These are phyloP conservation scores for Beverwykella pulmonaria DNA, from an alignment of 495 filamentous ascomycete species.

Conservation along the genomic window DNA sequence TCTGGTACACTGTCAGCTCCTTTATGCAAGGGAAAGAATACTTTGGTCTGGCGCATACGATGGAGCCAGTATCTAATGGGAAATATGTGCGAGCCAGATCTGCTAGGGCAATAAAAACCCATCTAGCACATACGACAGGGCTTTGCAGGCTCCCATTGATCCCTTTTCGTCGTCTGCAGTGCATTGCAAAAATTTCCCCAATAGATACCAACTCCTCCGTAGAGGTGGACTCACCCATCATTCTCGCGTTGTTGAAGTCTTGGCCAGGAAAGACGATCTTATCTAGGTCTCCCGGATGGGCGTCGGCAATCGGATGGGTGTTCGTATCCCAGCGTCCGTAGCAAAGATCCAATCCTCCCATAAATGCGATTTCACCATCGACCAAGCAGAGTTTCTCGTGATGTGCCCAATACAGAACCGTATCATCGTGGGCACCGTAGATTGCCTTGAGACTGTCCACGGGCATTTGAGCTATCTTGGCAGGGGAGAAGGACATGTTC, in stretches of 20 bases:
- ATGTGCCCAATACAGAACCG: constrained; percentile 92
- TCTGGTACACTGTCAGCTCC: constrained; percentile 59
- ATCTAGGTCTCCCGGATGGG: constrained; percentile 75
- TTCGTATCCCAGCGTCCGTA: constrained; percentile 66
- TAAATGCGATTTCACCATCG: constrained; percentile 81
- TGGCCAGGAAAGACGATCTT: constrained; percentile 84
- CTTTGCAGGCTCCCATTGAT: no score
- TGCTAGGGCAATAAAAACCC: no score
- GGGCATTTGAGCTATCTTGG: constrained; percentile 60
- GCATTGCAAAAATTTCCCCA: background rate
- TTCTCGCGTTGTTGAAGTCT: constrained; percentile 86
- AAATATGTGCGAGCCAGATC: no score
- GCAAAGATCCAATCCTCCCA: constrained; percentile 78
- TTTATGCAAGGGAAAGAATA: background rate
- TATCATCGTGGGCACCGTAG: constrained; percentile 79
- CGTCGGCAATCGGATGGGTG: constrained; percentile 78
- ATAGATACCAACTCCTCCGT: background rate
- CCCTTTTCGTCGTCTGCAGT: no score
- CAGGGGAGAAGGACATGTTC: constrained; percentile 56
- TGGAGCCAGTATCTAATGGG: no score
- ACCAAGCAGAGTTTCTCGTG: constrained; percentile 91
- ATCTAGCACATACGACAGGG: no score
- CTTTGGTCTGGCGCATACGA: no score
- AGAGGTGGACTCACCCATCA: constrained; percentile 31
- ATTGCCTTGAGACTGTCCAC: constrained; percentile 70